Percentiles rank a stretch among this genome's conserved stretches.
phyloP scores from a whole-genome alignment of 176 grass and related monocot genomes.

The Lolium perenne region DNA sequence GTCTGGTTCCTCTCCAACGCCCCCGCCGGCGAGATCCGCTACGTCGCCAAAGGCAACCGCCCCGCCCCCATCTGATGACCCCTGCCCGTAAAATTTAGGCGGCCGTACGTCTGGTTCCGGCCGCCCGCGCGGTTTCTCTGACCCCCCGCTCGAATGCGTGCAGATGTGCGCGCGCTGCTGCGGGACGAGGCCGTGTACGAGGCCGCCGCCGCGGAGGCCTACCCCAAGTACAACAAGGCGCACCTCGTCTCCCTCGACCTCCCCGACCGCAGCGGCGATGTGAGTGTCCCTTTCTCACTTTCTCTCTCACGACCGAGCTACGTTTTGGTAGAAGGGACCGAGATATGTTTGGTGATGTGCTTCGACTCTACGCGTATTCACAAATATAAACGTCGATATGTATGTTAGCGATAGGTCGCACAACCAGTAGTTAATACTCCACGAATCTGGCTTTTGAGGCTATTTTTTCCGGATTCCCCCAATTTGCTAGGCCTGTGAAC shows the following conservation, averaged over 20 bases:
- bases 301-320: not conserved
- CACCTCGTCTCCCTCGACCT: conserved; percentile 79
- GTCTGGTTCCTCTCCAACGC: conserved; percentile 95
- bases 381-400: not conserved
- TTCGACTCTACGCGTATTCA: not conserved
- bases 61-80: not conserved
- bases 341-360: not conserved
- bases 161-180: conserved; percentile 83
- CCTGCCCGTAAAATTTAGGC: not conserved
- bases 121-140: conserved; percentile 9
- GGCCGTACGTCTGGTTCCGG: not conserved
- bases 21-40: conserved; percentile 94
- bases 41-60: conserved; percentile 88
- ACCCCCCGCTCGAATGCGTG: conserved; percentile 32
- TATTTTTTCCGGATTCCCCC: not conserved
- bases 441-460: not conserved
- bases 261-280: conserved; percentile 93
- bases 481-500: not conserved
- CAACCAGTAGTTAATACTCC: not conserved
- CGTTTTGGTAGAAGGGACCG: not conserved
- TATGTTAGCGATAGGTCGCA: not conserved
- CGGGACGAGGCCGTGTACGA: conserved; percentile 80
- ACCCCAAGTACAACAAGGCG: conserved; percentile 82
- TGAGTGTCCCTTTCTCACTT: conserved; percentile 47
- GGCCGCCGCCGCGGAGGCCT: conserved; percentile 88